phyloP scores from a whole-genome alignment of 495 filamentous ascomycete species.

The Penicillium bovifimosum region DNA sequence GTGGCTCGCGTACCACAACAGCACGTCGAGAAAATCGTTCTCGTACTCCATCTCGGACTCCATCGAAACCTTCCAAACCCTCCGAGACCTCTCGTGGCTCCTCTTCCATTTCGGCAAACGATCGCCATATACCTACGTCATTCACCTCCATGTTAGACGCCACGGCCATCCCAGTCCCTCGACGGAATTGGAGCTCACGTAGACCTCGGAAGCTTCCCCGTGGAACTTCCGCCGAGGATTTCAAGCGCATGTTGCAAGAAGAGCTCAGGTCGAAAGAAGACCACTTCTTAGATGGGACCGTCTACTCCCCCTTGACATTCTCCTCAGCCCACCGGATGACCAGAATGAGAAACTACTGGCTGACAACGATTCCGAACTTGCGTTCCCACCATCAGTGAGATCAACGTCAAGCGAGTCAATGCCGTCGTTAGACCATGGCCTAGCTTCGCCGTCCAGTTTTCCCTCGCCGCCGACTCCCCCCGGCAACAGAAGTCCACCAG shows the following conservation, averaged over 20 bases:
- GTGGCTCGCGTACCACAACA: conserved; percentile 20
- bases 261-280: conserved; percentile 33
- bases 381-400: conserved; percentile 37
- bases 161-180: conserved; percentile 40
- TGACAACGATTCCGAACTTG: conserved; percentile 37
- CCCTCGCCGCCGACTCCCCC: conserved; percentile 31
- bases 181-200: conserved; percentile 28
- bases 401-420: conserved; percentile 58
- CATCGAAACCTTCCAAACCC: too few species aligned
- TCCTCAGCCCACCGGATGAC: conserved; percentile 45
- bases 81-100: conserved; percentile 23
- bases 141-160: conserved; percentile 42
- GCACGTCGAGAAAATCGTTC: conserved; percentile 18
- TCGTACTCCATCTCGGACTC: conserved; percentile 19
- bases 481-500: conserved; percentile 35
- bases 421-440: conserved; percentile 55
- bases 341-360: conserved; percentile 30
- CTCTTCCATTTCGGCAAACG: conserved; percentile 29
- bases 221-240: conserved; percentile 42
- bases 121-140: conserved; percentile 31
- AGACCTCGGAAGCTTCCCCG: conserved; percentile 35
- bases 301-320: conserved; percentile 35
- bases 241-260: conserved; percentile 40
- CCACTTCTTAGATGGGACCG: conserved; percentile 21
- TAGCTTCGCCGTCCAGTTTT: conserved; percentile 41